Evolutionary conservation across 495 filamentous ascomycete genomes (phyloP), one percentile per base, ranked within the genome.

Genomic region (Penicillium dipodomyicola): DNA sequence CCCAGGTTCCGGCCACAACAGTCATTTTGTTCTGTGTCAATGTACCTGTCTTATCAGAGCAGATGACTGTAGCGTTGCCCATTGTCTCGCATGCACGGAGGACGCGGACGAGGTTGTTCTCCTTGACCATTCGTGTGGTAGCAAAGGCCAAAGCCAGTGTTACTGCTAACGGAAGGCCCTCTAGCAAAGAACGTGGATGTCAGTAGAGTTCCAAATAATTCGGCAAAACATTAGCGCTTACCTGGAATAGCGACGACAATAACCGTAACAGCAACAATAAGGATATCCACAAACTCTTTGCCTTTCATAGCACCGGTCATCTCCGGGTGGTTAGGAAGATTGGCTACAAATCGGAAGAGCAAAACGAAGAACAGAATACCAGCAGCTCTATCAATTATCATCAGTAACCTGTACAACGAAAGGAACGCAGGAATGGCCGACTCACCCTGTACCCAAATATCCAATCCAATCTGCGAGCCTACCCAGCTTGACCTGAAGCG

Each of bases 11-110:
- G 25, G 84, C 78, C 22, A 87, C 84, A 19, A 88, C 84, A 3
- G 83, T 86, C 85, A 88, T 88, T 60, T 82, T 84, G 62, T 88
- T 88, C 64, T 87, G 82, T 4, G 85, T 88, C n/a, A 88, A 63
- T 19, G 85, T 88, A 25, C 85, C 85, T 9, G 85, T 88, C 61
- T 88, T 88, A 64, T 88, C 85, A 0, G 84, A 87, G 65, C 85
- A 88, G 25, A 88, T 80, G 0, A 84, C 83, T 0, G 85, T 88
- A 4, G 84, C 85, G 61, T 87, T 87, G 29, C 85, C 85, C 85
- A 88, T 88, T 23, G 85, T 87, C 58, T 88, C 85, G 65, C 85
- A 88, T 23, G 85, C 84, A 17, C 81, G 77, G 19, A 88, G 75
- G 27, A 86, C 71, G 25, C 85, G 82, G 23, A 88, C 85, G 14